These are phyloP conservation scores for Botrytis squamosa DNA, from an alignment of 2,329 filamentous ascomycete species.

Conservation along the genomic window DNA sequence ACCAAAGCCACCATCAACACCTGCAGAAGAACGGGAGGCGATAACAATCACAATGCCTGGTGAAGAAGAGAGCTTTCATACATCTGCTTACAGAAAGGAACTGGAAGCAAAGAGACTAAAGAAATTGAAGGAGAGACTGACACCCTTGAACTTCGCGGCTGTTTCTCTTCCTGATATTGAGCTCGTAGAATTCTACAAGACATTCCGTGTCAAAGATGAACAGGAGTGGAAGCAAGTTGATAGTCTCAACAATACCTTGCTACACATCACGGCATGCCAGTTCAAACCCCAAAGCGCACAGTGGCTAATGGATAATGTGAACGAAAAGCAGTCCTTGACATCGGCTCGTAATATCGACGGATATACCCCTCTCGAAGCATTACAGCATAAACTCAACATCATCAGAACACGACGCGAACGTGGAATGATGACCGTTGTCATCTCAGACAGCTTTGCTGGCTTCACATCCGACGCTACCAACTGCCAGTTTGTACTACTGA, in stretches of 20 bases:
- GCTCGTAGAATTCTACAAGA: constrained; percentile 26
- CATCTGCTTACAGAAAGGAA: constrained; percentile 22
- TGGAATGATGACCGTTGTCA: constrained; percentile 23
- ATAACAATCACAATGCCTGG: constrained; percentile 18
- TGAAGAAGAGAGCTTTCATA: constrained; percentile 14
- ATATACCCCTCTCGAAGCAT: constrained; percentile 40
- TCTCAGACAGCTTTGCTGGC: constrained; percentile 41
- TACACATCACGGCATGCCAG: constrained; percentile 27
- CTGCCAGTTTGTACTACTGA: constrained; percentile 36
- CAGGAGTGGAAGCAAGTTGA: constrained; percentile 26
- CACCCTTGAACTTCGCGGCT: constrained; percentile 20
- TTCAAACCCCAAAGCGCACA: constrained; percentile 23
- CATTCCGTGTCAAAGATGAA: background rate
- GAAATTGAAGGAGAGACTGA: background rate
- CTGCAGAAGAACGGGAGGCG: constrained; percentile 1
- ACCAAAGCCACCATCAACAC: background rate
- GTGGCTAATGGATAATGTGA: constrained; percentile 38
- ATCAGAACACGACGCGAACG: constrained; percentile 29
- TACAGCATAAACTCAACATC: constrained; percentile 33
- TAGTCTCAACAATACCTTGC: constrained; percentile 23
- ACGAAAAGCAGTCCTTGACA: constrained; percentile 23
- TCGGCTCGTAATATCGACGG: constrained; percentile 37
- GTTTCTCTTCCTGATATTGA: constrained; percentile 25
- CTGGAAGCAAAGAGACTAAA: constrained; percentile 21
- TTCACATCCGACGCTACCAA: constrained; percentile 33